Evolutionary conservation across 2,329 filamentous ascomycete species (phyloP).

Genomic region (Waltergamsia citrina): DNA sequence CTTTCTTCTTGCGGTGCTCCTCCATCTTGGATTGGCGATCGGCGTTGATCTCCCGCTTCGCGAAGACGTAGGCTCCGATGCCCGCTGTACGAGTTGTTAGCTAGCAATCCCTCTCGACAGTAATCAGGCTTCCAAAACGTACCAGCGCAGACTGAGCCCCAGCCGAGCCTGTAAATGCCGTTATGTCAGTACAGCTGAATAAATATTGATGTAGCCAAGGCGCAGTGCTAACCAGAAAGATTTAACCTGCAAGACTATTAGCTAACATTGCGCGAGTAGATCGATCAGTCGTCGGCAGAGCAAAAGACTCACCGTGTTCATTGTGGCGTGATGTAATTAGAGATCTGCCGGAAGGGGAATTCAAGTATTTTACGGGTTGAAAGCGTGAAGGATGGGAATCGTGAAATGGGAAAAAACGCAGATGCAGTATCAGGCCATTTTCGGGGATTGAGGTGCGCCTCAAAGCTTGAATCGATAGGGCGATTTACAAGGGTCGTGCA

Average conservation of each 20-base stretch:
- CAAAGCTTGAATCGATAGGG: too few relatives aligned
- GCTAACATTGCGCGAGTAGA: too few relatives aligned
- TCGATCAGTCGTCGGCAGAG: neutral
- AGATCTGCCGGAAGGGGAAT: neutral
- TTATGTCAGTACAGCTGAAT: slow-evolving; percentile 1
- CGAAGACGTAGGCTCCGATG: slow-evolving; percentile 89
- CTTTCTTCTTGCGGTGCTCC: slow-evolving; percentile 56
- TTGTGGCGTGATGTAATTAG: slow-evolving; percentile 13
- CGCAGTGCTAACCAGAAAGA: slow-evolving; percentile 52
- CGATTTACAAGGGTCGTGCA: too few relatives aligned
- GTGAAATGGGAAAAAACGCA: too few relatives aligned
- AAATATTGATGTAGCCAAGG: neutral
- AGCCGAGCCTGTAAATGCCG: slow-evolving; percentile 60
- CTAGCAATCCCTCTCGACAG: too few relatives aligned
- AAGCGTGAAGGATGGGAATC: neutral
- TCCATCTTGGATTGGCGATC: slow-evolving; percentile 68
- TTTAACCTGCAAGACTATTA: slow-evolving; percentile 36
- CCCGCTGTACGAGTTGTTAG: slow-evolving; percentile 49
- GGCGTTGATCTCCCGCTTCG: slow-evolving; percentile 88
- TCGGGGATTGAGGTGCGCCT: too few relatives aligned
- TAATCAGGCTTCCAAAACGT: too few relatives aligned
- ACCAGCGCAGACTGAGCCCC: slow-evolving; percentile 83
- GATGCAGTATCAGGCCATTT: too few relatives aligned
- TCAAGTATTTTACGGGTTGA: neutral
- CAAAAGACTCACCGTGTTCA: slow-evolving; percentile 43